Conservation (phyloP, 2,329 filamentous ascomycete genomes). For the Aurifilum marmelostoma region DNA sequence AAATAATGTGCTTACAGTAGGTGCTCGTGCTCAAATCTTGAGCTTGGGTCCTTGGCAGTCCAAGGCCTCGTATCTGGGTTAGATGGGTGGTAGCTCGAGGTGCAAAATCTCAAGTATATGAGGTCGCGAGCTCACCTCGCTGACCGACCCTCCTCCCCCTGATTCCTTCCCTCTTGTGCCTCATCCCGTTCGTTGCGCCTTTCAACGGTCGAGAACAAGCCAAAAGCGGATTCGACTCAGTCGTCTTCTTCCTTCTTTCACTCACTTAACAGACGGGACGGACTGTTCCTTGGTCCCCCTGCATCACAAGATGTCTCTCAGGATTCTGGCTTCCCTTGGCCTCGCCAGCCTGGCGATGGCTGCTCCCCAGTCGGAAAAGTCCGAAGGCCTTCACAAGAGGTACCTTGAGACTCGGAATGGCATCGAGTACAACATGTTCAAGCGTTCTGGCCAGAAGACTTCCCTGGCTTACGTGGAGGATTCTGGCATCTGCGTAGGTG, state of each 20-base stretch:
- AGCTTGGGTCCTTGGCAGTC: background rate
- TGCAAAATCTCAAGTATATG: background rate
- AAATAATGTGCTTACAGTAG: background rate
- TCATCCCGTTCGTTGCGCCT: slow-evolving; percentile 1
- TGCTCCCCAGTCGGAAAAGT: slow-evolving; percentile 15
- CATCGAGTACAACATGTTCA: slow-evolving; percentile 48
- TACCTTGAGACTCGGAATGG: slow-evolving; percentile 27
- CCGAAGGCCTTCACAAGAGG: slow-evolving; percentile 23
- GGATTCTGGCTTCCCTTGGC: slow-evolving; percentile 21
- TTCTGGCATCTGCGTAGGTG: slow-evolving; percentile 47
- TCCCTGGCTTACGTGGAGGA: slow-evolving; percentile 53
- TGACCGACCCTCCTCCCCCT: background rate
- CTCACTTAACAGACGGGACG: background rate
- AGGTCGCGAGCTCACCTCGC: slow-evolving; percentile 3
- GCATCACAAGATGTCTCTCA: slow-evolving; percentile 16
- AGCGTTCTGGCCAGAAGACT: slow-evolving; percentile 50
- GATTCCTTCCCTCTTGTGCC: background rate
- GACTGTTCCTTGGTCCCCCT: too few species aligned
- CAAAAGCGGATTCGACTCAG: background rate
- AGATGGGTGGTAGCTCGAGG: background rate
- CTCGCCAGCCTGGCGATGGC: slow-evolving; percentile 25
- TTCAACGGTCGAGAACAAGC: background rate
- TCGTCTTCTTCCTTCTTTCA: background rate
- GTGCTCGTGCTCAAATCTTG: background rate
- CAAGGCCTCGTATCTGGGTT: background rate